Conservation (phyloP, 2,329 filamentous ascomycete species). For the Sporothrix sp. region DNA sequence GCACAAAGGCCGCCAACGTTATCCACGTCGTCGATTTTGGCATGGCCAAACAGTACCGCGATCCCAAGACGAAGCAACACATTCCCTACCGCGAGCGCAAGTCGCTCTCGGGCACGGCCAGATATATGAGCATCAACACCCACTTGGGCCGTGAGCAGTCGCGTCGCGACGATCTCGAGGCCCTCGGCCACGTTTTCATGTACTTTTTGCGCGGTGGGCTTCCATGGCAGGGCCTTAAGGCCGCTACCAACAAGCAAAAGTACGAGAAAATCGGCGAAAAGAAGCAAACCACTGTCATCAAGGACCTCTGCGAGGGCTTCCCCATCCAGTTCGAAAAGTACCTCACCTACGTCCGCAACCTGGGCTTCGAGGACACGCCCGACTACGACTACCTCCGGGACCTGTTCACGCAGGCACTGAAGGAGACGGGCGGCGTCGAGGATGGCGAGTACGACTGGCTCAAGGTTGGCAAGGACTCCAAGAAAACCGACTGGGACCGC, state of each 20-base stretch:
- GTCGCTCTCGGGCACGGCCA: conserved; percentile 87
- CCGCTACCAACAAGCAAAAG: conserved; percentile 81
- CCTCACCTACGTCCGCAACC: conserved; percentile 90
- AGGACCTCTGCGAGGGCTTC: conserved; percentile 93
- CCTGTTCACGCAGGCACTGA: conserved; percentile 89
- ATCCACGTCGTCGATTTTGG: conserved; percentile 99
- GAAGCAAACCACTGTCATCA: conserved; percentile 96
- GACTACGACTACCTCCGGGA: conserved; percentile 98
- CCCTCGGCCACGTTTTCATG: conserved; percentile 66
- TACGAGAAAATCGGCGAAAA: conserved; percentile 99
- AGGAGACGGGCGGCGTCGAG: conserved; percentile 88
- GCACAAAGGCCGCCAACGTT: conserved; percentile 90
- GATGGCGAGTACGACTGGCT: conserved; percentile 99
- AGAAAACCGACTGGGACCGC: conserved; percentile 76
- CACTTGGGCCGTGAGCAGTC: conserved; percentile 95
- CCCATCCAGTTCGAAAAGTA: conserved; percentile 98
- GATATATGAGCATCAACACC: conserved; percentile 99
- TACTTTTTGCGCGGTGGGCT: conserved; percentile 63
- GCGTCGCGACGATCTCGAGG: conserved; percentile 89
- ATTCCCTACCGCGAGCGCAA: conserved; percentile 97
- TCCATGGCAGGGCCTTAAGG: conserved; percentile 63
- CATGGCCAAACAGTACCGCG: conserved; percentile 98
- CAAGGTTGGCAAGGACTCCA: conserved; percentile 74
- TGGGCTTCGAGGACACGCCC: conserved; percentile 95
- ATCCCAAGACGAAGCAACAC: conserved; percentile 98